Evolutionary conservation across 495 filamentous ascomycete genomes (phyloP), one percentile per base, ranked within the genome.

Genomic region (Podospora comata): DNA sequence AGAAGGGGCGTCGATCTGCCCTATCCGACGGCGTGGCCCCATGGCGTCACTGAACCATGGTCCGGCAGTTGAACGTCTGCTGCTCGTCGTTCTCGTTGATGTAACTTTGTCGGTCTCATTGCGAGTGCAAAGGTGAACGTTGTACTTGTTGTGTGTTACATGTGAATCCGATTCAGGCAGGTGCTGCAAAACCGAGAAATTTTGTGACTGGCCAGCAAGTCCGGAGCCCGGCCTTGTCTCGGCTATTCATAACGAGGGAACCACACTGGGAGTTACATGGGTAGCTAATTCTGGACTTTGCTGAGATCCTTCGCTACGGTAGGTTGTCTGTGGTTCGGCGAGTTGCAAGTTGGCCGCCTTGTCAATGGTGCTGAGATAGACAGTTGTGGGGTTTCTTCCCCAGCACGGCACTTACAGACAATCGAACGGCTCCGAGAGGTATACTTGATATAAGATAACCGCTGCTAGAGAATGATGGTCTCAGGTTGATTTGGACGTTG

Each of bases 141-240:
- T 32, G 30, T 23, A 26, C 26, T 5, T 26, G 5, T 15, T 26
- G 59, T 7, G 30, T 32, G 59, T 28, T 28, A 32, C 59, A 60
- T 60, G 26, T 11, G 26, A 16, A 32, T 60, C 39, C 59, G 11
- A 20, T 60, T 60, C 23, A 16, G 59, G 59, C 59, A 60, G 59
- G 59, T 60, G 59, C 23, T 28, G 26, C 20, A 28, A 60, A 9
- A 11, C 18, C 23, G 59, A 60, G 15, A 30, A 4, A 18, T 27
- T 26, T 28, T 32, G 59, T 27, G 26, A 28, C 4, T 60, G 39
- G 39, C 39, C 39, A 48, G 39, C 39, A 48, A 48, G 39, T 48
- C 39, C 39, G 39, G 39, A 16, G 39, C 39, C 39, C 39, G 39
- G 39, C 5, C 9, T 48, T 48, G 39, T 48, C 39, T 48, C 39